A percentile compares a stretch with the other conserved stretches of the same genome.
These are phyloP conservation scores for Agaricus sinodeliciosus DNA, from an alignment of 768 basidiomycete species.

Conservation along the genomic window DNA sequence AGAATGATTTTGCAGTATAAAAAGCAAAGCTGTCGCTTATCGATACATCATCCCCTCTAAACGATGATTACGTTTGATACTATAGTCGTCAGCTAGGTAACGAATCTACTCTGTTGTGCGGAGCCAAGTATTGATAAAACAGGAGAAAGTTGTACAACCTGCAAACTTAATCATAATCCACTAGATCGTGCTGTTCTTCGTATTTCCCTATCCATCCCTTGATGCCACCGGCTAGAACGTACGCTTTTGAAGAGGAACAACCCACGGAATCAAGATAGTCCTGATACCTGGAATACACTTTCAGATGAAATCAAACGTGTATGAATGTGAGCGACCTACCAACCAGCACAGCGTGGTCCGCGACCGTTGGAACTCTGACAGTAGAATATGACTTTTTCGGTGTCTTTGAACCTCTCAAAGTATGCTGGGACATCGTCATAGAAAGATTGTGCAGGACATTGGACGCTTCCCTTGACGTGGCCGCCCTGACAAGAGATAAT, in stretches of 20 bases:
- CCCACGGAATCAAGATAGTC: slow-evolving; percentile 32
- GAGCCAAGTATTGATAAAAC: no score
- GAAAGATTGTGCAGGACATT: slow-evolving; percentile 45
- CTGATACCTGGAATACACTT: slow-evolving; percentile 35
- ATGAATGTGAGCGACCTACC: slow-evolving; percentile 25
- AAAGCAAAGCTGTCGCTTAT: no score
- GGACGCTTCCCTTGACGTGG: slow-evolving; percentile 44
- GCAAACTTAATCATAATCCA: slow-evolving; percentile 20
- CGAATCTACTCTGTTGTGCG: no score
- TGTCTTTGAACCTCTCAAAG: slow-evolving; percentile 32
- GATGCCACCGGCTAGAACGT: slow-evolving; percentile 36
- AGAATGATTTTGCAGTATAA: no score
- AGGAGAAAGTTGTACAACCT: no score
- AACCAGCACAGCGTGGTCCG: slow-evolving; percentile 48
- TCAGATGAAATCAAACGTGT: neutral
- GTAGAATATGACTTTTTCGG: slow-evolving; percentile 44
- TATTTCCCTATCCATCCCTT: slow-evolving; percentile 34
- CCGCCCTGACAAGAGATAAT: slow-evolving; percentile 33
- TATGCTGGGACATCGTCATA: slow-evolving; percentile 36
- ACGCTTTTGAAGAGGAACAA: slow-evolving; percentile 27
- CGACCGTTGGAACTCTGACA: slow-evolving; percentile 46
- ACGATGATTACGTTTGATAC: no score
- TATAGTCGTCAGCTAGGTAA: no score
- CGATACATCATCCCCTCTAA: no score
- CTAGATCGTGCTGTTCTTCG: slow-evolving; percentile 21